These are phyloP conservation scores for Chlamydomonas asymmetrica DNA, from an alignment of 139 green algal species.

Conservation along the genomic window DNA sequence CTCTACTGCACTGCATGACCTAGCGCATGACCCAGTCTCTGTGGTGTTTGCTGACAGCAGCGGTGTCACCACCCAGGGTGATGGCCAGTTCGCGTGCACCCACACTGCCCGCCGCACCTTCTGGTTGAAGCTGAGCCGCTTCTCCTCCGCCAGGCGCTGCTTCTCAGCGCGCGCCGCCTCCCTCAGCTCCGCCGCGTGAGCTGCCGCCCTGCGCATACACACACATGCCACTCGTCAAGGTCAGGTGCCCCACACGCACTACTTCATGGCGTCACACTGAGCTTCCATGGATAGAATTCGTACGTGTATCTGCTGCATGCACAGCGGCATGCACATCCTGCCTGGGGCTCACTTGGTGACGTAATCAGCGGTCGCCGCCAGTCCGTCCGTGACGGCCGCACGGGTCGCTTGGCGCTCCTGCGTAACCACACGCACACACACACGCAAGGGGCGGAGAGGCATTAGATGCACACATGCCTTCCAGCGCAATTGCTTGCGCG, in stretches of 20 bases:
- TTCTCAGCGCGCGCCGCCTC: slow-evolving; percentile 43
- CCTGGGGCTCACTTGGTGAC: slow-evolving; percentile 32
- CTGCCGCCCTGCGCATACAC: too few species aligned
- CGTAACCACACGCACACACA: not conserved
- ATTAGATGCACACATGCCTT: not conserved
- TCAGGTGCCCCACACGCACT: too few species aligned
- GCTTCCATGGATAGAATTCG: too few species aligned
- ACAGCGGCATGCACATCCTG: slow-evolving; percentile 27
- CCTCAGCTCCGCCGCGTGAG: slow-evolving; percentile 30
- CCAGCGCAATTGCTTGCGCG: too few species aligned
- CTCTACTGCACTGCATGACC: too few species aligned
- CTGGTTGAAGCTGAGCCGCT: slow-evolving; percentile 50
- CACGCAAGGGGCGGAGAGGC: not conserved
- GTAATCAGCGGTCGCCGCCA: slow-evolving; percentile 33
- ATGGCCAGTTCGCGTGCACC: not conserved
- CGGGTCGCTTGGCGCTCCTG: slow-evolving; percentile 52
- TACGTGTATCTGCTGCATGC: too few species aligned
- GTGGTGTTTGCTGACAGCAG: too few species aligned
- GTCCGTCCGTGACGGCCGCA: slow-evolving; percentile 29
- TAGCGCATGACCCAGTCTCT: too few species aligned
- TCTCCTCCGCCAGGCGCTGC: slow-evolving; percentile 24
- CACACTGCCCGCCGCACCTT: slow-evolving; percentile 32
- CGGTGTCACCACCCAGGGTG: not conserved
- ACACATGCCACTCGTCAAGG: too few species aligned
- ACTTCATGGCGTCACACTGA: too few species aligned